A percentile compares a stretch with the other conserved stretches of the same genome.
These are phyloP conservation scores for Austroboletus eburneus DNA, from an alignment of 768 basidiomycete genomes.

Conservation along the genomic window DNA sequence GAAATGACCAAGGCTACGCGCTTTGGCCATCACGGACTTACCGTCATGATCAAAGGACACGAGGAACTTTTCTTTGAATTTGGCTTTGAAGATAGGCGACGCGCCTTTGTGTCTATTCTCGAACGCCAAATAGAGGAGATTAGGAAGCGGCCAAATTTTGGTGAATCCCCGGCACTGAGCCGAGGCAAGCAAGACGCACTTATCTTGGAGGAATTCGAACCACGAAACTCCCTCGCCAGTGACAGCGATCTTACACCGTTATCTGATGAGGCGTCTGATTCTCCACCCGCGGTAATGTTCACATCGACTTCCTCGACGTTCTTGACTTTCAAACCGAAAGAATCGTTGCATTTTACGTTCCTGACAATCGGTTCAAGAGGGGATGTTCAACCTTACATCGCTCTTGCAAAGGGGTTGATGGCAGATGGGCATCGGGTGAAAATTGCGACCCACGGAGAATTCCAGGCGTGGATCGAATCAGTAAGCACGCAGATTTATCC, in stretches of 20 bases:
- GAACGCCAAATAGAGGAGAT: slow-evolving; percentile 79
- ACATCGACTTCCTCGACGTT: slow-evolving; percentile 95
- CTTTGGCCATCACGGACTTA: slow-evolving; percentile 86
- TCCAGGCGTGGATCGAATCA: slow-evolving; percentile 91
- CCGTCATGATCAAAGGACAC: slow-evolving; percentile 89
- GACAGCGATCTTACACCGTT: slow-evolving; percentile 43
- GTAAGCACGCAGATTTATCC: slow-evolving; percentile 43
- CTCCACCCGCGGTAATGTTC: slow-evolving; percentile 91
- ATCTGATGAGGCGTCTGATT: slow-evolving; percentile 59
- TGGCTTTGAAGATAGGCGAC: slow-evolving; percentile 70
- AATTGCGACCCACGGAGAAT: slow-evolving; percentile 96
- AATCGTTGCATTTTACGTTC: slow-evolving; percentile 86
- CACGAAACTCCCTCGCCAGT: slow-evolving; percentile 34
- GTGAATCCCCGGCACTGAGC: slow-evolving; percentile 41
- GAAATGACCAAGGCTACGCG: slow-evolving; percentile 85
- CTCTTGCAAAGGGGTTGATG: slow-evolving; percentile 87
- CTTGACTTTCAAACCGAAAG: slow-evolving; percentile 89
- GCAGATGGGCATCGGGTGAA: slow-evolving; percentile 84
- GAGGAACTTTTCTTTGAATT: slow-evolving; percentile 99
- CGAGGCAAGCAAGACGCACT: slow-evolving; percentile 66
- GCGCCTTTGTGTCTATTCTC: slow-evolving; percentile 70
- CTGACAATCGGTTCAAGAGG: slow-evolving; percentile 95
- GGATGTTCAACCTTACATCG: slow-evolving; percentile 98
- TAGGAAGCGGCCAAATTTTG: slow-evolving; percentile 43
- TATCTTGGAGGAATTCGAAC: slow-evolving; percentile 82